Evolutionary conservation across 1,139 yeast species (phyloP).

Genomic region (Debaryomyces subglobosus): DNA sequence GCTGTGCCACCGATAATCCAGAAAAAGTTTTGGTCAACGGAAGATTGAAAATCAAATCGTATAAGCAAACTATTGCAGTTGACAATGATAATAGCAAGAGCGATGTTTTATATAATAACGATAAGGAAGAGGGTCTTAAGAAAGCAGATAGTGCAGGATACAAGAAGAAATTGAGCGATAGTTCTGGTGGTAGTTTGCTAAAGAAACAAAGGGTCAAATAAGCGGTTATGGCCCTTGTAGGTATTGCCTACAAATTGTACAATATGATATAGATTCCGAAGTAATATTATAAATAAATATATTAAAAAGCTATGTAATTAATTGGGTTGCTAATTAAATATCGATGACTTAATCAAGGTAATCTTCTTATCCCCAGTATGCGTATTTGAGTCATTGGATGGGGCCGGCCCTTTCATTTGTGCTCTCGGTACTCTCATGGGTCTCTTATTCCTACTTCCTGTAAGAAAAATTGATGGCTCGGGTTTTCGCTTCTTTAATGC

Average conservation of each 20-base stretch:
- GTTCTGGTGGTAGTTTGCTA: slow-evolving; percentile 30
- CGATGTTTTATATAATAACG: slow-evolving; percentile 21
- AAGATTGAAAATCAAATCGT: slow-evolving; percentile 66
- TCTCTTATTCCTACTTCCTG: slow-evolving; percentile 17
- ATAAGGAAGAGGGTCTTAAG: slow-evolving; percentile 28
- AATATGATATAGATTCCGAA: slow-evolving; percentile 1
- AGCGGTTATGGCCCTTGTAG: background rate
- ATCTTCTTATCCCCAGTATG: slow-evolving; percentile 8
- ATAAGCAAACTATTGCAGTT: slow-evolving; percentile 64
- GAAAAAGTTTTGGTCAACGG: slow-evolving; percentile 71
- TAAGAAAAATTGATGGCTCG: slow-evolving; percentile 28
- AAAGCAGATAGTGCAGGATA: slow-evolving; percentile 26
- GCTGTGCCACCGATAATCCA: slow-evolving; percentile 62
- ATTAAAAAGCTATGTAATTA: background rate
- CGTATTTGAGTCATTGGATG: background rate
- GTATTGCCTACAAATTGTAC: background rate
- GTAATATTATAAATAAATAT: slow-evolving; percentile 1
- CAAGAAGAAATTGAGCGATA: slow-evolving; percentile 30
- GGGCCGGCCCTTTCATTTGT: slow-evolving; percentile 1
- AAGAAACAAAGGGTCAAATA: slow-evolving; percentile 24
- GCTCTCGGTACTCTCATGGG: slow-evolving; percentile 7
- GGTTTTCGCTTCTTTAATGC: slow-evolving; percentile 15
- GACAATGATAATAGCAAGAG: slow-evolving; percentile 35
- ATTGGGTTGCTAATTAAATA: slow-evolving; percentile 24
- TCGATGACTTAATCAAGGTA: slow-evolving; percentile 30